These are phyloP conservation scores for Russula lepida DNA, from an alignment of 768 basidiomycete species.

Conservation along the genomic window DNA sequence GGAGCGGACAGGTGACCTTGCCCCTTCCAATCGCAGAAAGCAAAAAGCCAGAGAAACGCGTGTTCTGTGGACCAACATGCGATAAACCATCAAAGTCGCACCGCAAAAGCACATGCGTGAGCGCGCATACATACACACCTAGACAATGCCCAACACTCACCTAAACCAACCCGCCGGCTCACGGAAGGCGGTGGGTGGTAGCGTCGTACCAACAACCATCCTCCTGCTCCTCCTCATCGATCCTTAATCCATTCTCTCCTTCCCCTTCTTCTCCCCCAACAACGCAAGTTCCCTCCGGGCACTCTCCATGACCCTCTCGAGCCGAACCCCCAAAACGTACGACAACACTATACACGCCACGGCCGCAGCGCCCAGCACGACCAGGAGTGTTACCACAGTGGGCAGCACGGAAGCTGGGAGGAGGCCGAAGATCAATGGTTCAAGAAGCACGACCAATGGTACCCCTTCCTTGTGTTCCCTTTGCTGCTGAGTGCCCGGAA, in stretches of 20 bases:
- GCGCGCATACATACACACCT: neutral
- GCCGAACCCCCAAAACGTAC: neutral
- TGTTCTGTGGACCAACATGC: neutral
- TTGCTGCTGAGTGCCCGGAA: conserved; percentile 25
- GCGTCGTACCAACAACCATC: neutral
- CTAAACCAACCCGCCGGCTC: neutral
- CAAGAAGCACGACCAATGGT: conserved; percentile 46
- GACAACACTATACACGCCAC: conserved; percentile 18
- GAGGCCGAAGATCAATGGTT: conserved; percentile 51
- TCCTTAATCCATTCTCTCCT: neutral
- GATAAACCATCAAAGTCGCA: neutral
- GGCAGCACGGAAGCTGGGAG: conserved; percentile 47
- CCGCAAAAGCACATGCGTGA: neutral
- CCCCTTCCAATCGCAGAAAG: neutral
- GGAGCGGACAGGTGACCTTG: neutral
- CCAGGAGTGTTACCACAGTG: conserved; percentile 25
- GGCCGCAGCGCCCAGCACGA: conserved; percentile 22
- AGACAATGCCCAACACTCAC: conserved; percentile 1
- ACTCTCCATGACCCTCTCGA: conserved; percentile 16
- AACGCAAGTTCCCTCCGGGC: conserved; percentile 18
- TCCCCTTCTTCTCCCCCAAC: neutral
- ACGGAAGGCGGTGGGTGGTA: no score
- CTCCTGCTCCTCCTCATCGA: neutral
- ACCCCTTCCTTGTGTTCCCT: conserved; percentile 24
- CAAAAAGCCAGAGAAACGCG: neutral